Percentiles rank a stretch among this genome's conserved stretches.
Evolutionary conservation across 352 stramenopile genomes (phyloP).

Genomic region (Halophytophthora polymorphica): DNA sequence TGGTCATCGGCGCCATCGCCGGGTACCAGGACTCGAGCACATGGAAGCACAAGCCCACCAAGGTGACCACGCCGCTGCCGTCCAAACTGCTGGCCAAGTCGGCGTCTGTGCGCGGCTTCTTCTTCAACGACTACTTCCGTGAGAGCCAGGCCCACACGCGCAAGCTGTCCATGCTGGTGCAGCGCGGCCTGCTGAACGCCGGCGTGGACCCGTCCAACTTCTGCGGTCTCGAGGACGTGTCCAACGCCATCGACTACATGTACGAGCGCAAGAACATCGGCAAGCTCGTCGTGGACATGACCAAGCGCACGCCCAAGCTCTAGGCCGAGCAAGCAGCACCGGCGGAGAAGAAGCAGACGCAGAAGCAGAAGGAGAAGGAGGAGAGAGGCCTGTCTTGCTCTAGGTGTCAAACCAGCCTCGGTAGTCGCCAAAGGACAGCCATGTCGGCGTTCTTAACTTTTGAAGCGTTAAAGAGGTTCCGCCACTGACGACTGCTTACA

Average conservation of each 20-base stretch:
- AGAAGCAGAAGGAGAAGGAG: too few species aligned
- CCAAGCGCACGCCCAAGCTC: too few species aligned
- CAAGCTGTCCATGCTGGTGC: conserved; percentile 12
- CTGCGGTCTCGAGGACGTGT: conserved; percentile 35
- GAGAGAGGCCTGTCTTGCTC: too few species aligned
- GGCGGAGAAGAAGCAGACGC: conserved; percentile 26
- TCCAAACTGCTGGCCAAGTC: conserved; percentile 43
- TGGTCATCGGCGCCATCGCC: conserved; percentile 41
- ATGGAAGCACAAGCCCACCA: conserved; percentile 39
- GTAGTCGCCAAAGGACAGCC: too few species aligned
- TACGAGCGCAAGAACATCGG: conserved; percentile 70
- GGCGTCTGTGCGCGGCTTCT: conserved; percentile 41
- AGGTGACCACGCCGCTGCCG: conserved; percentile 22
- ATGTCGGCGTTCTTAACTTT: too few species aligned
- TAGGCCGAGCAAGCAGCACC: too few species aligned
- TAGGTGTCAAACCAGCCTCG: too few species aligned
- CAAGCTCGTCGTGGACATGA: conserved; percentile 84
- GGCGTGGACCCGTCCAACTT: conserved; percentile 26
- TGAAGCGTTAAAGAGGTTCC: too few species aligned
- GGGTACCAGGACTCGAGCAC: conserved; percentile 47
- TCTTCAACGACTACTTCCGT: conserved; percentile 36
- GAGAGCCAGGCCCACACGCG: conserved; percentile 20
- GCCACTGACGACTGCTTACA: too few species aligned
- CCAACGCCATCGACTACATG: conserved; percentile 48
- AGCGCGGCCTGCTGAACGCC: conserved; percentile 14